Evolutionary conservation across 495 filamentous ascomycete species (phyloP).

Genomic region (Chaetomium tenue): DNA sequence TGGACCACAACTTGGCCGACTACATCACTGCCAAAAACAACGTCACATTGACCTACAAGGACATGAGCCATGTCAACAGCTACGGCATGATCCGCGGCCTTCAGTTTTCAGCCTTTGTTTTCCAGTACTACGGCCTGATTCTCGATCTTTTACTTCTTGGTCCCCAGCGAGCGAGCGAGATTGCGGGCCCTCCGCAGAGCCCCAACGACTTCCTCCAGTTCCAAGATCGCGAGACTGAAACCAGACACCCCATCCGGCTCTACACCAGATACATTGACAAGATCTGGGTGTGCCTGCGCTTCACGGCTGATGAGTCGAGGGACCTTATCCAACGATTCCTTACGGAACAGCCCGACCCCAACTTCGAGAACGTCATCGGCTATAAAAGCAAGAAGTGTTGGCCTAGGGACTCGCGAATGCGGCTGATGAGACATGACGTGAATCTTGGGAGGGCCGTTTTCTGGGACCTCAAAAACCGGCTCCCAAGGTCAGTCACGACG

Average conservation of each 20-base stretch:
- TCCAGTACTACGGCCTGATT: slow-evolving; percentile 98
- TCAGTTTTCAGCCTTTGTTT: slow-evolving; percentile 97
- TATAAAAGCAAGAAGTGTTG: slow-evolving; percentile 99
- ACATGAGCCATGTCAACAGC: slow-evolving; percentile 99
- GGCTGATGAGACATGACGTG: slow-evolving; percentile 98
- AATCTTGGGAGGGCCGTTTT: slow-evolving; percentile 97
- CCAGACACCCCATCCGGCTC: slow-evolving; percentile 87
- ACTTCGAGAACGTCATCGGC: slow-evolving; percentile 99
- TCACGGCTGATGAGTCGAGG: slow-evolving; percentile 87
- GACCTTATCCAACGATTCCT: slow-evolving; percentile 97
- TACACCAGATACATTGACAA: slow-evolving; percentile 98
- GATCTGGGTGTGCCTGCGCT: slow-evolving; percentile 97
- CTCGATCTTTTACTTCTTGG: slow-evolving; percentile 92
- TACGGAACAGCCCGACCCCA: slow-evolving; percentile 97
- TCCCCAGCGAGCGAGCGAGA: slow-evolving; percentile 90
- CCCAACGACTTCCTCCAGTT: slow-evolving; percentile 99
- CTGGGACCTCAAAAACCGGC: slow-evolving; percentile 97
- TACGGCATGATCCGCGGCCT: slow-evolving; percentile 97
- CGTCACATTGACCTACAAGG: slow-evolving; percentile 98
- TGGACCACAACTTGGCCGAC: slow-evolving; percentile 99
- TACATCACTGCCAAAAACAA: slow-evolving; percentile 99
- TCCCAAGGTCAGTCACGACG: slow-evolving; percentile 91
- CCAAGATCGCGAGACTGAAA: slow-evolving; percentile 84
- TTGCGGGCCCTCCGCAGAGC: slow-evolving; percentile 92
- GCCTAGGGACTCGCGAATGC: slow-evolving; percentile 96